Percentiles rank a stretch among this genome's conserved stretches.
Conservation (phyloP, 2,329 filamentous ascomycete genomes). For the Paecilomyces niveus region DNA sequence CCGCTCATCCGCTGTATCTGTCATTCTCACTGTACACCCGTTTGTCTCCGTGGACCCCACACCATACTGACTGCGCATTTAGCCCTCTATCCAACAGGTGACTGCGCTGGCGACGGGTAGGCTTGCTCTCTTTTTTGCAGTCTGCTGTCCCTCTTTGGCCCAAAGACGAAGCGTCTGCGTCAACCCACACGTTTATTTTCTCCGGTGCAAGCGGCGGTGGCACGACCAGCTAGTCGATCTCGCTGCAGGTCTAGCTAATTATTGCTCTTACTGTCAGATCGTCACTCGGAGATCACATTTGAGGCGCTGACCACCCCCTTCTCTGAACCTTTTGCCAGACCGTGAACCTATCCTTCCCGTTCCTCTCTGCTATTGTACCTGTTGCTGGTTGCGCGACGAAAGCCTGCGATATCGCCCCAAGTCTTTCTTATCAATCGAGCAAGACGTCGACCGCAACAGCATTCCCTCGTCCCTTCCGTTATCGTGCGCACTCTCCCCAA, state of each 20-base stretch:
- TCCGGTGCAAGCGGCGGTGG: neutral
- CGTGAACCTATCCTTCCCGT: neutral
- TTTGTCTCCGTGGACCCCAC: neutral
- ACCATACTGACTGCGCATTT: neutral
- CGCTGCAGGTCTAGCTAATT: neutral
- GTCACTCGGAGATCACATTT: neutral
- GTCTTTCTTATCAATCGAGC: neutral
- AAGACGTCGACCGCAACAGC: neutral
- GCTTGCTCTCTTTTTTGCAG: neutral
- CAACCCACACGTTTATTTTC: neutral
- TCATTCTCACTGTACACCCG: neutral
- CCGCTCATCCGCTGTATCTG: conserved; percentile 12
- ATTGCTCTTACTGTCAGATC: neutral
- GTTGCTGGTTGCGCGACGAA: too few species aligned
- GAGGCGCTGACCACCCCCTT: neutral
- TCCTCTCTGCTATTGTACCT: neutral
- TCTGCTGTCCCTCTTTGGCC: neutral
- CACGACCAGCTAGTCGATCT: neutral
- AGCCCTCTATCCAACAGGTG: neutral
- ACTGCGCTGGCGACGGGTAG: neutral
- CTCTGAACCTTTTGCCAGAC: neutral
- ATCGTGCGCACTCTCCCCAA: neutral
- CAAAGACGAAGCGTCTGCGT: neutral
- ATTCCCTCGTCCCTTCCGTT: neutral
- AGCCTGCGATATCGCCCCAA: neutral